Percentiles rank a stretch among this genome's conserved stretches.
Conservation (phyloP, 169 alveolate species). For the Cryptosporidium baileyi region DNA sequence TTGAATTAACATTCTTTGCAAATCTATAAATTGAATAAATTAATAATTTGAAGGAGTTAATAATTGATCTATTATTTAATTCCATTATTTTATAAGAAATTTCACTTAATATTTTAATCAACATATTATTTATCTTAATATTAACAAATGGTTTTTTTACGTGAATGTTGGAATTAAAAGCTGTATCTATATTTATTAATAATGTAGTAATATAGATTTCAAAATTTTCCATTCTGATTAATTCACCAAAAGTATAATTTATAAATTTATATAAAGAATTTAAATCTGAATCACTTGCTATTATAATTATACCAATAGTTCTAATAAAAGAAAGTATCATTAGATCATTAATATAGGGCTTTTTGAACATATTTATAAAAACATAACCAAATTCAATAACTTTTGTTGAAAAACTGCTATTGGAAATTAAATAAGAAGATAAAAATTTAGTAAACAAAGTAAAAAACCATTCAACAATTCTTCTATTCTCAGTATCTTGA, state of each 20-base stretch:
- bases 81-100: background rate
- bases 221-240: background rate
- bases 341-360: background rate
- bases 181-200: slow-evolving; percentile 9
- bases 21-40: background rate
- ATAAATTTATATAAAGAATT: background rate
- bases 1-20: background rate
- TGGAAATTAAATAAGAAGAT: slow-evolving; percentile 5
- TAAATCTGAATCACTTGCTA: slow-evolving; percentile 31
- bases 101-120: slow-evolving; percentile 9
- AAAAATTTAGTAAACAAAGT: slow-evolving; percentile 14
- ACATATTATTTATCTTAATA: background rate
- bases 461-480: slow-evolving; percentile 28
- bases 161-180: background rate
- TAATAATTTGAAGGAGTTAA: slow-evolving; percentile 13
- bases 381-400: slow-evolving; percentile 31
- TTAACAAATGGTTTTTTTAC: background rate
- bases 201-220: slow-evolving; percentile 9
- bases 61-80: background rate
- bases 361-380: background rate
- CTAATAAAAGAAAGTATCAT: slow-evolving; percentile 20
- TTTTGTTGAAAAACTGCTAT: background rate
- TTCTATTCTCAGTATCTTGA: background rate
- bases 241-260: background rate
- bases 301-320: slow-evolving; percentile 8